These are phyloP conservation scores for Caulochytrium protostelioides DNA, from an alignment of 371 early-diverging fungal genomes.

Conservation along the genomic window DNA sequence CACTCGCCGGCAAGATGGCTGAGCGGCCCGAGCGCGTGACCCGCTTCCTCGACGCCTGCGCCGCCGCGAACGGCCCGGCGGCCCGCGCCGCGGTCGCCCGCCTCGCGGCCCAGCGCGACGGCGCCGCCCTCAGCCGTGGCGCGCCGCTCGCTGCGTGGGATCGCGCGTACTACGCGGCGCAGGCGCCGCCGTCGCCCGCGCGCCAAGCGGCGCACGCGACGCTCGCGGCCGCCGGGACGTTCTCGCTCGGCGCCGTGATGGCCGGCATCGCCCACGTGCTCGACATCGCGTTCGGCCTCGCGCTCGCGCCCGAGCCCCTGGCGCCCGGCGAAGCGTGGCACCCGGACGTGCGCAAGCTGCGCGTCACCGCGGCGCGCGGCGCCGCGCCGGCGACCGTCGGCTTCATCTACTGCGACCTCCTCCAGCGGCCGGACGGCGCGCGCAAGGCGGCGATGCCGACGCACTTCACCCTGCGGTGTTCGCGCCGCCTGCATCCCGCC, in stretches of 20 bases:
- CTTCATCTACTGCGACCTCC: slow-evolving; percentile 80
- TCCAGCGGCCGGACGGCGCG: slow-evolving; percentile 28
- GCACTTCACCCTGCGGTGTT: slow-evolving; percentile 83
- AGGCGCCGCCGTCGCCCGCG: no score
- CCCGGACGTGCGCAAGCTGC: slow-evolving; percentile 58
- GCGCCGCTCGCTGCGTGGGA: no score
- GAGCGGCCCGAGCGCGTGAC: slow-evolving; percentile 27
- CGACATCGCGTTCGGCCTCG: slow-evolving; percentile 58
- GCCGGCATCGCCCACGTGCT: slow-evolving; percentile 64
- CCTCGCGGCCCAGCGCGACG: no score
- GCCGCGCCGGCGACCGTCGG: no score
- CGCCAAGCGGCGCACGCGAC: no score
- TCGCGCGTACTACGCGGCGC: no score
- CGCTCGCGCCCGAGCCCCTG: slow-evolving; percentile 38
- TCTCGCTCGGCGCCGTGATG: slow-evolving; percentile 67
- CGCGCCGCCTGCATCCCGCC: slow-evolving; percentile 63
- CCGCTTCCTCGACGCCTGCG: not conserved
- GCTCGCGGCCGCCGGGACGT: slow-evolving; percentile 5
- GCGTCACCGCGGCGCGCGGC: slow-evolving; percentile 49
- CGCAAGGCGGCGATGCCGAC: slow-evolving; percentile 64
- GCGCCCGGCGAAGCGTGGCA: slow-evolving; percentile 59
- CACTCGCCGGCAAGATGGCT: slow-evolving; percentile 81
- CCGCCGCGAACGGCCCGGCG: not conserved
- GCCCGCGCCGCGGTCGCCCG: not conserved
- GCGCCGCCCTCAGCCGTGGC: no score